Percentiles rank a stretch among this genome's conserved stretches.
Evolutionary conservation across 2,329 filamentous ascomycete genomes (phyloP).

Genomic region (Aschersonia sp.): DNA sequence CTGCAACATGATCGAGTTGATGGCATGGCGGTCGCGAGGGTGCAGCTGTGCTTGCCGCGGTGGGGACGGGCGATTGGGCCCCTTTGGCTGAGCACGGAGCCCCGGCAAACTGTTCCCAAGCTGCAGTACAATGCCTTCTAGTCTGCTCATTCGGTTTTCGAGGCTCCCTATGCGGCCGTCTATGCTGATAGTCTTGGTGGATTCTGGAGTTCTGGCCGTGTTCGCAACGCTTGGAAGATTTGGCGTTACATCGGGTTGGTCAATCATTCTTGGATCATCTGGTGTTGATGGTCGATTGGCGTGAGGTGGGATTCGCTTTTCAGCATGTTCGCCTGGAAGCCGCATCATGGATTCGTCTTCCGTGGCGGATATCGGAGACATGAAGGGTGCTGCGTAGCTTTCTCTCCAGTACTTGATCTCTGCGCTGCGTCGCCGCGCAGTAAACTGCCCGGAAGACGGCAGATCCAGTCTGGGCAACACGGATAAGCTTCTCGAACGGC

Average conservation of each 20-base stretch:
- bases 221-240: not conserved
- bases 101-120: slow-evolving; percentile 31
- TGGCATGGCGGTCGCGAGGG: not conserved
- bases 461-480: slow-evolving; percentile 30
- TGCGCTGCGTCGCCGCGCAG: slow-evolving; percentile 39
- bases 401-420: slow-evolving; percentile 52
- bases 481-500: slow-evolving; percentile 45
- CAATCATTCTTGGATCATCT: not conserved
- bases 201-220: not conserved
- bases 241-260: not conserved
- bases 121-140: slow-evolving; percentile 38
- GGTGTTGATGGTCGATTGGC: not conserved
- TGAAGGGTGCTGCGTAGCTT: slow-evolving; percentile 37
- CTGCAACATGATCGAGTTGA: not conserved
- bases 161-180: slow-evolving; percentile 37
- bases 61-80: slow-evolving; percentile 10
- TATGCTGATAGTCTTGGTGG: slow-evolving; percentile 29
- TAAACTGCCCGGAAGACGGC: slow-evolving; percentile 8
- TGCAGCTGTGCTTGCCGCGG: not conserved
- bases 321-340: slow-evolving; percentile 15
- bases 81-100: slow-evolving; percentile 15
- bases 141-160: slow-evolving; percentile 34
- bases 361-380: slow-evolving; percentile 36
- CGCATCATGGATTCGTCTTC: slow-evolving; percentile 16
- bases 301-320: not conserved